phyloP scores from a whole-genome alignment of 495 filamentous ascomycete genomes.

The Peziza echinospora region DNA sequence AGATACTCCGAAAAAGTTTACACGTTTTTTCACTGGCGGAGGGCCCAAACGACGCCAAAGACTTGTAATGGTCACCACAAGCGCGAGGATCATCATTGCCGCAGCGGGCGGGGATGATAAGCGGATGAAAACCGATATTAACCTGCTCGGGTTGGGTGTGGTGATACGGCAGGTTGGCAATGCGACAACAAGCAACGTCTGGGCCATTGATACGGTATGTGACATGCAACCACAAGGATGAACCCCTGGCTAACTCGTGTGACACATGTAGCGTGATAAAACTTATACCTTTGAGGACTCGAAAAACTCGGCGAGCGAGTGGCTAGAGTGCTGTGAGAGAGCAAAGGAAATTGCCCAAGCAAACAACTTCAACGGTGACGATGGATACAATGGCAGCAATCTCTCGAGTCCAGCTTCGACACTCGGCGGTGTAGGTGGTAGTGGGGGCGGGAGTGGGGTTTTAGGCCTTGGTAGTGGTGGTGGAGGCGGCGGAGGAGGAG shows the following conservation, averaged over 20 bases:
- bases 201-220: conserved; percentile 87
- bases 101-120: conserved; percentile 73
- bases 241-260: neutral
- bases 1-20: conserved; percentile 61
- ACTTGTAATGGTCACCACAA: conserved; percentile 86
- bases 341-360: conserved; percentile 17
- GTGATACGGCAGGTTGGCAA: conserved; percentile 56
- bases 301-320: conserved; percentile 33
- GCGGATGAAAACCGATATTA: conserved; percentile 76
- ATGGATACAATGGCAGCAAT: conserved; percentile 18
- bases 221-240: neutral
- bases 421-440: conserved; percentile 15
- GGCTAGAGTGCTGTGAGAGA: conserved; percentile 18
- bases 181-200: conserved; percentile 35
- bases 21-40: conserved; percentile 75
- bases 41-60: conserved; percentile 82
- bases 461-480: conserved; percentile 8
- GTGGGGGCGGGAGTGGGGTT: conserved; percentile 8
- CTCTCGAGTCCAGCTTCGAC: conserved; percentile 18
- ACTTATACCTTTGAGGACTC: conserved; percentile 86
- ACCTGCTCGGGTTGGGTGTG: conserved; percentile 56
- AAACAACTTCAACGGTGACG: conserved; percentile 15
- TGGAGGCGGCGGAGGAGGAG: conserved; percentile 4
- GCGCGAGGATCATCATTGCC: conserved; percentile 67
- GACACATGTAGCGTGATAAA: conserved; percentile 47